A percentile compares a stretch with the other conserved stretches of the same genome.
These are phyloP conservation scores for Drechmeria coniospora DNA, from an alignment of 2,329 filamentous ascomycete species.

Conservation along the genomic window DNA sequence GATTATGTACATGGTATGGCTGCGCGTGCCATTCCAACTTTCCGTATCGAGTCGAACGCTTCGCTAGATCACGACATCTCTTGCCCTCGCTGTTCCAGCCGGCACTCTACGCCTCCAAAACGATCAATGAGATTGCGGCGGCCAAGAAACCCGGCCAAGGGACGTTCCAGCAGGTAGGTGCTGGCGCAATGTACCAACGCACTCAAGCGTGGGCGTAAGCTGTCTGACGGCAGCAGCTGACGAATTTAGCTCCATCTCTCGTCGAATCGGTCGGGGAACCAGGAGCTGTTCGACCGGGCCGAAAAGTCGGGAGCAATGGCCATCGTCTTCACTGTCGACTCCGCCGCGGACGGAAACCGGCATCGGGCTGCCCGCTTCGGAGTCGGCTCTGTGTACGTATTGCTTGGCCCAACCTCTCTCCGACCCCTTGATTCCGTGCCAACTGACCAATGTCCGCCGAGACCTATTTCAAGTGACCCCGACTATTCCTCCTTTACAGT, in stretches of 20 bases:
- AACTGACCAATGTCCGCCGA: no score
- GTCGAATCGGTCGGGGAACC: conserved; percentile 17
- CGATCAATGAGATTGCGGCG: conserved; percentile 21
- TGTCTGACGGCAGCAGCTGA: background rate
- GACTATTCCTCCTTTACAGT: conserved; percentile 5
- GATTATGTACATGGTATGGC: conserved; percentile 31
- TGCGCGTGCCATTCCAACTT: background rate
- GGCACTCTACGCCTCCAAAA: conserved; percentile 16
- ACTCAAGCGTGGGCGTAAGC: background rate
- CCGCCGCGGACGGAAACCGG: conserved; percentile 21
- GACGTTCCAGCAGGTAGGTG: conserved; percentile 20
- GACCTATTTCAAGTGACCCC: conserved; percentile 7
- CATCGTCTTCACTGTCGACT: conserved; percentile 24
- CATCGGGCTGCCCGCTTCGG: conserved; percentile 24
- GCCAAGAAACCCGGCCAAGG: conserved; percentile 20
- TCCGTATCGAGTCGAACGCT: background rate
- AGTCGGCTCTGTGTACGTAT: conserved; percentile 19
- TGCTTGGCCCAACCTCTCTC: background rate
- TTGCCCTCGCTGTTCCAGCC: no score
- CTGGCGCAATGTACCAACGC: background rate
- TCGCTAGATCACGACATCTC: background rate
- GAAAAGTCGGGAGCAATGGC: conserved; percentile 19
- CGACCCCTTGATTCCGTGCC: no score
- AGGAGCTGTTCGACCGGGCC: conserved; percentile 14
- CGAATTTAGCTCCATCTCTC: conserved; percentile 13